phyloP scores from a whole-genome alignment of 2,329 filamentous ascomycete species.

The Cryphonectria radicalis region DNA sequence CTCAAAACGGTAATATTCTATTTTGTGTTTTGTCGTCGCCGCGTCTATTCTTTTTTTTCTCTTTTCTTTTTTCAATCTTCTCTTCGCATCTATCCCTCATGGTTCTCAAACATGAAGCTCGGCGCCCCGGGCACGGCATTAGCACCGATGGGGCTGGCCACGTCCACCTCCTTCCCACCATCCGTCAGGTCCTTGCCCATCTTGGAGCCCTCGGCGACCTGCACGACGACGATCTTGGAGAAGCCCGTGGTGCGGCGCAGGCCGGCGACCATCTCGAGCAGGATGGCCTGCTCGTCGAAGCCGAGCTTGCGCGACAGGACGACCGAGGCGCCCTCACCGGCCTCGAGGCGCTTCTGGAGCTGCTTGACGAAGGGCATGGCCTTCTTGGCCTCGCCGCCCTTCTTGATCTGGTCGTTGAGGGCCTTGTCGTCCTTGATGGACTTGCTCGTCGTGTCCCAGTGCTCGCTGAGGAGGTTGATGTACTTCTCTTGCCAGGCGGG shows the following conservation, averaged over 20 bases:
- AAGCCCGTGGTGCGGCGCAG: slow-evolving; percentile 77
- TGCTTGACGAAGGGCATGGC: slow-evolving; percentile 95
- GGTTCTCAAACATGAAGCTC: slow-evolving; percentile 84
- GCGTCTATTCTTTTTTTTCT: background rate
- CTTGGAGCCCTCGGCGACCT: slow-evolving; percentile 72
- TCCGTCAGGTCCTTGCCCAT: slow-evolving; percentile 60
- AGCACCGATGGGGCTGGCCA: slow-evolving; percentile 65
- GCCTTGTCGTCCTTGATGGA: slow-evolving; percentile 75
- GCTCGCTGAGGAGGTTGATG: slow-evolving; percentile 75
- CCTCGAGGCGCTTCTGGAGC: slow-evolving; percentile 81
- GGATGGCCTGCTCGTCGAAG: slow-evolving; percentile 81
- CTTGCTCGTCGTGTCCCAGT: slow-evolving; percentile 66
- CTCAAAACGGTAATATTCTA: background rate
- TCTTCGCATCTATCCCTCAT: slow-evolving; percentile 48
- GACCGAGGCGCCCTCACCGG: slow-evolving; percentile 65
- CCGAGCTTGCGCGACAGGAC: slow-evolving; percentile 84
- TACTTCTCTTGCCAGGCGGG: slow-evolving; percentile 92
- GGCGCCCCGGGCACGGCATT: slow-evolving; percentile 81
- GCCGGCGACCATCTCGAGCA: slow-evolving; percentile 77
- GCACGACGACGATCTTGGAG: slow-evolving; percentile 67
- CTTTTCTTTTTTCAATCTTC: no score
- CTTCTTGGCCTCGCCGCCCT: slow-evolving; percentile 91
- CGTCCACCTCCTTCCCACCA: slow-evolving; percentile 57
- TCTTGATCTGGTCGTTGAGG: slow-evolving; percentile 76
- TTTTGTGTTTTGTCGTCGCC: background rate